Base-by-base conservation (phyloP, 2,329 filamentous ascomycete species). In the Lasiodiplodia sp. region DNA sequence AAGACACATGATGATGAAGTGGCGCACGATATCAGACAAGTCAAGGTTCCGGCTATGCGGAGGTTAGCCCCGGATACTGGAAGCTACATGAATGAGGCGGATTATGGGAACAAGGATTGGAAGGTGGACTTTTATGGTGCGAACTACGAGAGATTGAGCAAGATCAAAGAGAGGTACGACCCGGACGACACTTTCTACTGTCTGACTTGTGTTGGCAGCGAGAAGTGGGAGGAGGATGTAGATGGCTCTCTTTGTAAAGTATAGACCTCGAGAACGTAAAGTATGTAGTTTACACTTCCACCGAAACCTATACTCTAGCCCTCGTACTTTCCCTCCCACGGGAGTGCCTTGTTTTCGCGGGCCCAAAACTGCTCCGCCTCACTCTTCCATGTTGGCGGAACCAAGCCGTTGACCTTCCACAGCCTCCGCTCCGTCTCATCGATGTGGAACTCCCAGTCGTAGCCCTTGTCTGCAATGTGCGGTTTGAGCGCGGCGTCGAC, bases 321-420 rank as follows among this genome's bases (percentile, higher is more conserved):
- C 8, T 34, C 31, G 8, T 34, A 34, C 31, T 34, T 34, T 10
- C 31, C 31, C 8, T 34, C 31, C 31, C 31, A 34, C 31, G 31
- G 1, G 31, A 34, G 31, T 7, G 31, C 8, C 38, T 55, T 63
- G 8, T 74, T 74, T 56, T 73, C 71, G 47, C 62, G 71, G 14
- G 58, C 55, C 80, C 80, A 81, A 0, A 73, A 73, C 69, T 74
- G 72, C 66, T 73, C 72, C 12, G 64, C 72, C 58, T 73, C 71
- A 38, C 66, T 72, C 18, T 62, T 63, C 79, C 79, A 81, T 0
- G 72, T 71, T 5, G 81, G 81, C 6, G 80, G 73, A 52, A 72
- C 69, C 18, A 82, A n/a, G 3, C 79, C 82, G 53, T 83, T 79
- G 25, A 83, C 72, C 71, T 78, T 80, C 82, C 82, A 85, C 60